These are phyloP conservation scores for Fusarium odoratissimum DNA, from an alignment of 2,329 filamentous ascomycete species.

Conservation along the genomic window DNA sequence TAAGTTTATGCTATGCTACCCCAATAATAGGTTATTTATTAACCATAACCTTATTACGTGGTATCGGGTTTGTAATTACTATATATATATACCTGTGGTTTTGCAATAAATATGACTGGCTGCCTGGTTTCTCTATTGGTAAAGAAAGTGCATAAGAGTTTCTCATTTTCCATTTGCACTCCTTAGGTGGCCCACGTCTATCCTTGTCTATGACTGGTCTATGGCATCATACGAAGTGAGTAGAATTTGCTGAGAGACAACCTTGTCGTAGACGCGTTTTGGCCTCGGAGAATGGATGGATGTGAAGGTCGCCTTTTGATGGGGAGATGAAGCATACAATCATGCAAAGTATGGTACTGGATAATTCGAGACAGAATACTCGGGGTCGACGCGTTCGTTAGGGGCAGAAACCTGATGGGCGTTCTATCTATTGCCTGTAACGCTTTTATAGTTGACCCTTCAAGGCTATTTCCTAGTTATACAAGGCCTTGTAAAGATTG, in stretches of 20 bases:
- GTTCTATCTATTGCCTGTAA: not conserved
- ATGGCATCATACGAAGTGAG: not conserved
- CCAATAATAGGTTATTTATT: not conserved
- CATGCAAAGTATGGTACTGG: constrained; percentile 1
- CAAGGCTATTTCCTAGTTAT: not conserved
- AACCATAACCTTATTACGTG: not conserved
- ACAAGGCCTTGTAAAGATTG: not conserved
- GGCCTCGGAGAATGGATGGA: not conserved
- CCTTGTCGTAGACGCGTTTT: not conserved
- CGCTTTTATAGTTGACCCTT: not conserved
- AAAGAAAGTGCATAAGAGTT: not conserved
- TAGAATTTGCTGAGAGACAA: not conserved
- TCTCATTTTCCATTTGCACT: not conserved
- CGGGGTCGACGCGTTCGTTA: not conserved
- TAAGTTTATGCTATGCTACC: not conserved
- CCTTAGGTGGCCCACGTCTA: not conserved
- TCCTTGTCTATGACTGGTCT: not conserved
- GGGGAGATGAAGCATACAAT: constrained; percentile 7
- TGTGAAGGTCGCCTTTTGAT: not conserved
- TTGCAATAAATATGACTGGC: not conserved
- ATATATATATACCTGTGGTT: not conserved
- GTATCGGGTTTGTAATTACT: not conserved
- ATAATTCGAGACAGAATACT: constrained; percentile 1
- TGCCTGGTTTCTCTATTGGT: not conserved
- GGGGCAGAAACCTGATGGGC: not conserved